Evolutionary conservation across 2,329 filamentous ascomycete genomes (phyloP).

Genomic region (Parastagonospora nodorum): DNA sequence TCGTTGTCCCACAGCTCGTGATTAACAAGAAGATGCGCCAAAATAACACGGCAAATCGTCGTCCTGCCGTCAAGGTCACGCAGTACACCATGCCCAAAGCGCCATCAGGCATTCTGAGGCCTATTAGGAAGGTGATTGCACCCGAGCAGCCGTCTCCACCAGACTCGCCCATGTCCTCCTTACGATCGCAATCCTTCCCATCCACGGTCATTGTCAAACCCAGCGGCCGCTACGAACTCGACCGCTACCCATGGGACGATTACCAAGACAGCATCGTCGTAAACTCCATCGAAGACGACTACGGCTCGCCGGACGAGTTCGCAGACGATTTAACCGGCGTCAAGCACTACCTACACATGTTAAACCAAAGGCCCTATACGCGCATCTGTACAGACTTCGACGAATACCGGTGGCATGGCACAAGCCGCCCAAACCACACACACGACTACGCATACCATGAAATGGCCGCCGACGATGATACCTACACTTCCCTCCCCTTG

Average conservation of each 20-base stretch:
- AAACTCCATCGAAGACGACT: slow-evolving; percentile 15
- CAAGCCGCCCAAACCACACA: too few species aligned
- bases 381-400: slow-evolving; percentile 1
- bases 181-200: slow-evolving; percentile 1
- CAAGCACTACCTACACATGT: slow-evolving; percentile 11
- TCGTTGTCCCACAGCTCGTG: too few species aligned
- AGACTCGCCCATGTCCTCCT: not conserved
- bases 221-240: not conserved
- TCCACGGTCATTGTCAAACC: not conserved
- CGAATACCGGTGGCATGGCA: not conserved
- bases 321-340: not conserved
- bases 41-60: too few species aligned
- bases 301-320: not conserved
- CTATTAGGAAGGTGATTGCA: too few species aligned
- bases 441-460: not conserved
- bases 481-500: too few species aligned
- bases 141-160: too few species aligned
- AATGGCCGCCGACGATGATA: too few species aligned
- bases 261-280: slow-evolving; percentile 21
- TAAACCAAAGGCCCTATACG: slow-evolving; percentile 1
- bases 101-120: too few species aligned
- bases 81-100: too few species aligned
- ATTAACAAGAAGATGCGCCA: too few species aligned
- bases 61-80: too few species aligned
- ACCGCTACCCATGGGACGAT: slow-evolving; percentile 11